These are phyloP conservation scores for Cicer bijugum DNA, from an alignment of 306 rosid genomes.

Conservation along the genomic window DNA sequence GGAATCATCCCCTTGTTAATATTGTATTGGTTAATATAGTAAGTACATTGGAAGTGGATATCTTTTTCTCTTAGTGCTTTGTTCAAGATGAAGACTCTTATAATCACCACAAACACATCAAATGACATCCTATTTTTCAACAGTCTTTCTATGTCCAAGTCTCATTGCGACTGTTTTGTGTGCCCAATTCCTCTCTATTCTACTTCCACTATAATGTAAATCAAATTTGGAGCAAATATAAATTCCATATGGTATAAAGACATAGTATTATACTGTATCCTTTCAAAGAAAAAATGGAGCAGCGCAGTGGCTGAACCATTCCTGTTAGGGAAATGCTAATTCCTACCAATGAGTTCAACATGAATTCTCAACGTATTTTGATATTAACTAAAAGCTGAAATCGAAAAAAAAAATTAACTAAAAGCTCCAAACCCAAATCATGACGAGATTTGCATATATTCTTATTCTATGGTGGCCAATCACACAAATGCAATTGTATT, in stretches of 20 bases:
- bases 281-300: too few species aligned
- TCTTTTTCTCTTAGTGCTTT: not conserved
- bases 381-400: too few species aligned
- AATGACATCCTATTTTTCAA: constrained; percentile 6
- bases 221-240: too few species aligned
- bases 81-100: constrained; percentile 32
- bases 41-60: not conserved
- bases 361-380: too few species aligned
- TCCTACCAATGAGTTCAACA: too few species aligned
- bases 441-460: constrained; percentile 39
- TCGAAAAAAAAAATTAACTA: not conserved
- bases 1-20: not conserved
- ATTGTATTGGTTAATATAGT: not conserved
- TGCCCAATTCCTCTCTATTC: constrained; percentile 12
- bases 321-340: too few species aligned
- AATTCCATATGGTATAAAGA: too few species aligned
- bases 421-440: constrained; percentile 5
- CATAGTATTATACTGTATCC: too few species aligned
- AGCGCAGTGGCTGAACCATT: too few species aligned
- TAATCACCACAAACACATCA: constrained; percentile 35
- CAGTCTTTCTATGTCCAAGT: not conserved
- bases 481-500: constrained; percentile 24
- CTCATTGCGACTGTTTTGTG: constrained; percentile 13
- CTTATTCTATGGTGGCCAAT: constrained; percentile 41
- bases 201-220: too few species aligned